Evolutionary conservation across 208 protist species (phyloP).

Genomic region (Acanthamoeba triangularis): DNA sequence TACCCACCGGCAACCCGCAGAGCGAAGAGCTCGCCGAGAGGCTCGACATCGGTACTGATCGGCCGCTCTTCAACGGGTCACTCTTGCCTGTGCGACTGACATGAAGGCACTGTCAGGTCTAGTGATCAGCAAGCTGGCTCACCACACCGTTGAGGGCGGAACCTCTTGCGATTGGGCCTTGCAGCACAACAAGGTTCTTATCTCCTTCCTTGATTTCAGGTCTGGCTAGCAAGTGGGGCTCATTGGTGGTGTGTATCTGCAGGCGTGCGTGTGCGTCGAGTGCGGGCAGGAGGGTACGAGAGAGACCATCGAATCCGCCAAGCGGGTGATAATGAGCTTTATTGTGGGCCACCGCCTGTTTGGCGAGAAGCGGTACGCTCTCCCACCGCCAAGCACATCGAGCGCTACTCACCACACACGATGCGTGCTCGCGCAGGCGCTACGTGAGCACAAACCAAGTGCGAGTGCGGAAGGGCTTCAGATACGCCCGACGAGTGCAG

Average conservation of each 20-base stretch:
- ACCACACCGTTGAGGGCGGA: slow-evolving; percentile 17
- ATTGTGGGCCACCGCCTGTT: slow-evolving; percentile 17
- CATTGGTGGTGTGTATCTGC: not conserved
- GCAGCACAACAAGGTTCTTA: not conserved
- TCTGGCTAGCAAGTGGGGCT: not conserved
- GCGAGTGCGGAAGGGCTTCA: not conserved
- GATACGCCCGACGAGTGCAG: not conserved
- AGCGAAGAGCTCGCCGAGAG: slow-evolving; percentile 9
- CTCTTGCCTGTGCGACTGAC: not conserved
- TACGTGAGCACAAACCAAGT: slow-evolving; percentile 17
- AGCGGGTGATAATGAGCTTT: slow-evolving; percentile 41
- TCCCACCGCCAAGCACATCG: not conserved
- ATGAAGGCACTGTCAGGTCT: not conserved
- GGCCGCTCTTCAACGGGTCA: not conserved
- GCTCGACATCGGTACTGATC: slow-evolving; percentile 5
- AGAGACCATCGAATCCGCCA: slow-evolving; percentile 25
- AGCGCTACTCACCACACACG: not conserved
- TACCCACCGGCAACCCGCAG: not conserved
- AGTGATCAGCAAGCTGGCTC: slow-evolving; percentile 7
- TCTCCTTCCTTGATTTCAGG: too few species aligned
- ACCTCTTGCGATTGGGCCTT: slow-evolving; percentile 32
- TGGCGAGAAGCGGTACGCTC: not conserved
- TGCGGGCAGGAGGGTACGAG: not conserved
- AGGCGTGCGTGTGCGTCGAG: slow-evolving; percentile 29
- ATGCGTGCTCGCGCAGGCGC: not conserved